These are phyloP conservation scores for Populus euphratica DNA, from an alignment of 345 rosid genomes.

Conservation along the genomic window DNA sequence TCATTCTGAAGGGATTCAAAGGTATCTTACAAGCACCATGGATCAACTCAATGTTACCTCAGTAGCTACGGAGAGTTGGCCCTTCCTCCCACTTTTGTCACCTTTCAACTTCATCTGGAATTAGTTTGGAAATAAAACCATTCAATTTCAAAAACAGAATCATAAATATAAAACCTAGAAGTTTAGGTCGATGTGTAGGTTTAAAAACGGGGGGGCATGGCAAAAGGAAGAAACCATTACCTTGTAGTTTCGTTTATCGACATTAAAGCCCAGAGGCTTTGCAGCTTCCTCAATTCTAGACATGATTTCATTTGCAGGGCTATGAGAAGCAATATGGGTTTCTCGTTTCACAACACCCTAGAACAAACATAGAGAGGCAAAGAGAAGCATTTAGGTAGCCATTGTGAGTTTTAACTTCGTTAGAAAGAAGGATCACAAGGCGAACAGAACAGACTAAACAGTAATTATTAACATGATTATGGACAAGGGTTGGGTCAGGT, in stretches of 20 bases:
- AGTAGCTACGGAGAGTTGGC: slow-evolving; percentile 88
- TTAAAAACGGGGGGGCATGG: neutral
- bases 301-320: slow-evolving; percentile 74
- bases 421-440: neutral
- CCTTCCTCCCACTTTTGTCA: slow-evolving; percentile 87
- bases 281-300: slow-evolving; percentile 95
- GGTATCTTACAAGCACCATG: neutral
- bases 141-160: neutral
- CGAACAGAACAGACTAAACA: neutral
- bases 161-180: neutral
- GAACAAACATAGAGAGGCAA: slow-evolving; percentile 8
- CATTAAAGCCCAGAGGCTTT: slow-evolving; percentile 88
- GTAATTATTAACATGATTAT: neutral
- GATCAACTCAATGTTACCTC: slow-evolving; percentile 55
- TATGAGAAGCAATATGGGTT: slow-evolving; percentile 75
- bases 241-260: slow-evolving; percentile 82
- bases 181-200: neutral
- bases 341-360: slow-evolving; percentile 81
- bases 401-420: neutral
- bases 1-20: neutral
- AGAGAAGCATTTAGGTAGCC: neutral
- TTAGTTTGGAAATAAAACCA: slow-evolving; percentile 1
- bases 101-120: slow-evolving; percentile 81
- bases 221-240: slow-evolving; percentile 22
- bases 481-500: neutral